Base-by-base conservation (phyloP, 1,284 basidiomycete species). In the Neotropicomus parvogracilis region DNA sequence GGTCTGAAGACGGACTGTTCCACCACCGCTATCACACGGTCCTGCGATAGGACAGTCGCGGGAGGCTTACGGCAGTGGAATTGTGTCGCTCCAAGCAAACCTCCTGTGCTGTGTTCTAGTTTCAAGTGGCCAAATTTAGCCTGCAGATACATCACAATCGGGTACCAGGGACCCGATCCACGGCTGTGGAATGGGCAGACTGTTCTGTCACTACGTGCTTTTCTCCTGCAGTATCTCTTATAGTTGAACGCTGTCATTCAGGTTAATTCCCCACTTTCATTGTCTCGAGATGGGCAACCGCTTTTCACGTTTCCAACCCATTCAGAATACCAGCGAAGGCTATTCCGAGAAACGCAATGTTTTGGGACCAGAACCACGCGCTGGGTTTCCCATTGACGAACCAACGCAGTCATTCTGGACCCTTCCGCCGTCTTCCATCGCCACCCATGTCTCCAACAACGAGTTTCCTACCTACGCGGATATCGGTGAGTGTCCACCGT, bases 401-500 rank as follows among this genome's bases (percentile, higher is more conserved):
- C 73, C 75, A 5, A 76, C 71, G 2, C 56, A 60, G 17, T 67
- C 75, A 3, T 75, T 75, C 50, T 77, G 75, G 75, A 70, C 66
- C 5, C 66, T 69, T 11, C 77, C 76, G 3, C 66, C 67, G 2
- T 62, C 70, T 3, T 44, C 60, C 28, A 67, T 77, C 8, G 63
- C 72, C 4, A 57, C 54, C 1, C 56, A 65, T 17, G 33, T 43
- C 17, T 61, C 61, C 7, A 54, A 53, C 12, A 49, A 57, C 11
- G 48, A 41, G 0, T 54, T 75, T 3, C 75, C 75, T 14, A 40
- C 58, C 2, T 54, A 70, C 48, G 75, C 67, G 19, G 76, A 78
- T 48, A 51, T 77, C 10, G 67, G 64, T 61, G 42, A 54, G 67
- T 33, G 10, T 4, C 19, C 8, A 26, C 16, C 40, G 3, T 17